A percentile compares a stretch with the other conserved stretches of the same genome.
These are phyloP conservation scores for Umbelopsis sp. DNA, from an alignment of 192 early-diverging fungal species.

Conservation along the genomic window DNA sequence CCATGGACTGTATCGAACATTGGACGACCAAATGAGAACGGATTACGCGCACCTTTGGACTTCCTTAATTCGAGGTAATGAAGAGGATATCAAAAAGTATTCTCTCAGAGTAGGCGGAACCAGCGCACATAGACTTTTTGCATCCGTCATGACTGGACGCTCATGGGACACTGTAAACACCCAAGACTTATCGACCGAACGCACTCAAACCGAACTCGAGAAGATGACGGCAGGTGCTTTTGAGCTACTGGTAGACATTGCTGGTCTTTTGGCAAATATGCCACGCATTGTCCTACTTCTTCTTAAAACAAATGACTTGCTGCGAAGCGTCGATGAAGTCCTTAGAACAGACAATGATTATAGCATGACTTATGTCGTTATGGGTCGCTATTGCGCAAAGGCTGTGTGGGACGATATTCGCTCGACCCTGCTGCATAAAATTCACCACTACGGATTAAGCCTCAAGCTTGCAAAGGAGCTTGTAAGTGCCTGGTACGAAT, in stretches of 20 bases:
- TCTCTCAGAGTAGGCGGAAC: slow-evolving; percentile 68
- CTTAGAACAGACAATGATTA: slow-evolving; percentile 27
- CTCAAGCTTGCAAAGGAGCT: slow-evolving; percentile 16
- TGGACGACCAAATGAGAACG: slow-evolving; percentile 68
- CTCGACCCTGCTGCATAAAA: slow-evolving; percentile 1
- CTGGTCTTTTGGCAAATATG: slow-evolving; percentile 79
- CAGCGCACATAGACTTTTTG: slow-evolving; percentile 82
- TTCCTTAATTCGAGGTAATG: slow-evolving; percentile 78
- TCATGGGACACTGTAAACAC: slow-evolving; percentile 71
- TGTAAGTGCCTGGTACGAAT: slow-evolving; percentile 29
- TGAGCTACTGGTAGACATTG: slow-evolving; percentile 71
- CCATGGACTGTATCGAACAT: slow-evolving; percentile 87
- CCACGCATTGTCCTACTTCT: slow-evolving; percentile 85
- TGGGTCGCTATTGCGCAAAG: slow-evolving; percentile 37
- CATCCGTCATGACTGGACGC: slow-evolving; percentile 86
- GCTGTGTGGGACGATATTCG: slow-evolving; percentile 34
- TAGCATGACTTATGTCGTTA: slow-evolving; percentile 35
- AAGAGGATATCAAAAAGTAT: slow-evolving; percentile 68
- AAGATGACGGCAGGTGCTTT: slow-evolving; percentile 58
- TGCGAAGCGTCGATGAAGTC: slow-evolving; percentile 70
- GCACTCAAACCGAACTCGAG: slow-evolving; percentile 50
- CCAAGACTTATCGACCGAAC: slow-evolving; percentile 36
- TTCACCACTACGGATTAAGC: not conserved
- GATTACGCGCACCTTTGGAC: slow-evolving; percentile 92
- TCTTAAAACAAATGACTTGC: slow-evolving; percentile 90